A percentile compares a stretch with the other conserved stretches of the same genome.
These are phyloP conservation scores for Tricholoma sp. DNA, from an alignment of 768 basidiomycete species.

Conservation along the genomic window DNA sequence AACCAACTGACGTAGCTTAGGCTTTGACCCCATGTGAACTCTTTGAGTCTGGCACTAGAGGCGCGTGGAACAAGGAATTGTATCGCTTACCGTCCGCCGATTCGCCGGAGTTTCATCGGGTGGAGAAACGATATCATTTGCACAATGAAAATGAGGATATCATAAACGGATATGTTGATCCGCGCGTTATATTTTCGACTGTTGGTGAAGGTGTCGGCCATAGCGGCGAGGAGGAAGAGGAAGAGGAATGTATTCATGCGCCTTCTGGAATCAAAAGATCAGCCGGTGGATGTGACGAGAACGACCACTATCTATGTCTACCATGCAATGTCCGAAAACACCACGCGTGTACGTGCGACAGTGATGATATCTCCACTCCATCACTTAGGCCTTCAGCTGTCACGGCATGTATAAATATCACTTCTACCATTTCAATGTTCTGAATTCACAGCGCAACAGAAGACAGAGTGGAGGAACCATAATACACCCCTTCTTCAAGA, in stretches of 20 bases:
- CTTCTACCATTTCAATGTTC: neutral
- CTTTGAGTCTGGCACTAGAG: neutral
- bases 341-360: neutral
- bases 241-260: neutral
- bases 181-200: neutral
- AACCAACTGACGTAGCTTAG: neutral
- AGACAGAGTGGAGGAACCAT: slow-evolving; percentile 3
- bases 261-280: neutral
- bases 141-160: neutral
- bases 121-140: neutral
- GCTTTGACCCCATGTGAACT: neutral
- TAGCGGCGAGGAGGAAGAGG: neutral
- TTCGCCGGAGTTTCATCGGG: neutral
- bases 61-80: neutral
- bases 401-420: neutral
- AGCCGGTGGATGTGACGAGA: neutral
- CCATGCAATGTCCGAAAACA: neutral
- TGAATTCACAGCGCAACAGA: neutral
- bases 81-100: neutral
- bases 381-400: neutral
- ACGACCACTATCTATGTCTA: neutral
- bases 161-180: neutral
- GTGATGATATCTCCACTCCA: neutral
- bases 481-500: slow-evolving; percentile 8
- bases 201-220: neutral